Percentiles rank a stretch among this genome's conserved stretches.
These are phyloP conservation scores for Claviceps sp. DNA, from an alignment of 2,329 filamentous ascomycete species.

Conservation along the genomic window DNA sequence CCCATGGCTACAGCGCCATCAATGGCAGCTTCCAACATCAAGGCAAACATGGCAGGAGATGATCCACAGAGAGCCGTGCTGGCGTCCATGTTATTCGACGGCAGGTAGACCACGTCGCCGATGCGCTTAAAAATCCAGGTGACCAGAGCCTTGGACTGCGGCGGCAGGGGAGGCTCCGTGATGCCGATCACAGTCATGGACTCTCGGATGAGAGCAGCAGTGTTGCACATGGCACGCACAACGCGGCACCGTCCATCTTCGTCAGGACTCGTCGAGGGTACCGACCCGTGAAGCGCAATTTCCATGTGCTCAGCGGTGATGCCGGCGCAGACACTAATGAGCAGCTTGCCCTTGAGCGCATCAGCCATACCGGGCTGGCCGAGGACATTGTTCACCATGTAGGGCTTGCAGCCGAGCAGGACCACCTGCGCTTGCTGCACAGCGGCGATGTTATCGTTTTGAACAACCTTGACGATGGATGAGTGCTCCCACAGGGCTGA, in stretches of 20 bases:
- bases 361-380: conserved; percentile 52
- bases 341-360: conserved; percentile 64
- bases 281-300: conserved; percentile 43
- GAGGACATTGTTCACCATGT: conserved; percentile 58
- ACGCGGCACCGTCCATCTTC: conserved; percentile 44
- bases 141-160: conserved; percentile 42
- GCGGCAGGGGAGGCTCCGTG: conserved; percentile 41
- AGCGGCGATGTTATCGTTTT: conserved; percentile 58
- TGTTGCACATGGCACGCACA: conserved; percentile 77
- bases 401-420: conserved; percentile 69
- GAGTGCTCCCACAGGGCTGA: conserved; percentile 51
- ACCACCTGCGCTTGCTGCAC: conserved; percentile 58
- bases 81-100: conserved; percentile 56
- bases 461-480: conserved; percentile 49
- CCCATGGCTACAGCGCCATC: conserved; percentile 73
- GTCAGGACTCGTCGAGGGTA: conserved; percentile 31
- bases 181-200: conserved; percentile 71
- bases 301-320: conserved; percentile 58
- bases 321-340: conserved; percentile 72
- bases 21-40: conserved; percentile 62
- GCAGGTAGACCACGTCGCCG: conserved; percentile 56
- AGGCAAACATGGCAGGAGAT: conserved; percentile 61
- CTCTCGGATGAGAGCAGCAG: conserved; percentile 63
- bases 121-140: conserved; percentile 68
- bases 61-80: conserved; percentile 62